Percentiles rank a stretch among this genome's conserved stretches.
These are phyloP conservation scores for Cyphellophora europaea DNA, from an alignment of 2,329 filamentous ascomycete genomes.

Conservation along the genomic window DNA sequence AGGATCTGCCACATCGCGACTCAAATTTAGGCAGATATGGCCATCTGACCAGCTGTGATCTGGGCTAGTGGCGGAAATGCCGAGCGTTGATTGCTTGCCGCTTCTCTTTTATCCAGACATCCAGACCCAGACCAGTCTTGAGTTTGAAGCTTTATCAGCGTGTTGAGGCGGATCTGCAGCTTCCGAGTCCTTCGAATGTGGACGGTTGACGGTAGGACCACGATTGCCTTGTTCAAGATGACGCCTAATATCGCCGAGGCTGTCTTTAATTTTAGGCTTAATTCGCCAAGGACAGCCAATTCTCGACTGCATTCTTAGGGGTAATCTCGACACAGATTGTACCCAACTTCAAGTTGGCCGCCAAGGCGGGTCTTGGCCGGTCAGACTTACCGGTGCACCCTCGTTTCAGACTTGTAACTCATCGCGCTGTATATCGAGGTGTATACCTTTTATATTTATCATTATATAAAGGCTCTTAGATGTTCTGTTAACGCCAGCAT, in stretches of 20 bases:
- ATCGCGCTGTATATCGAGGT: no score
- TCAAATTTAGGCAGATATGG: conserved; percentile 1
- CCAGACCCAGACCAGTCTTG: conserved; percentile 2
- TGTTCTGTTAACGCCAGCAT: conserved; percentile 74
- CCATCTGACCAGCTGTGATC: conserved; percentile 1
- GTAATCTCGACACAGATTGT: no score
- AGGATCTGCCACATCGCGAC: conserved; percentile 1
- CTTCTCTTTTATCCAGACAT: conserved; percentile 2
- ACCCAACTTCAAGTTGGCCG: no score
- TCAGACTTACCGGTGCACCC: no score
- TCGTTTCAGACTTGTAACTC: no score
- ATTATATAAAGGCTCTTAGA: conserved; percentile 47
- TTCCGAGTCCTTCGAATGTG: background rate
- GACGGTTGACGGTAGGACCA: background rate
- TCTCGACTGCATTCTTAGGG: no score
- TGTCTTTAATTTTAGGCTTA: conserved; percentile 1
- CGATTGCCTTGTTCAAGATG: background rate
- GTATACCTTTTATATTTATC: no score
- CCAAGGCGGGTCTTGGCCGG: no score
- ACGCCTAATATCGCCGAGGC: background rate
- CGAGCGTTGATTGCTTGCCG: conserved; percentile 3
- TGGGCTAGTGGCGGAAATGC: conserved; percentile 1
- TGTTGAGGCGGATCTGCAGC: conserved; percentile 1
- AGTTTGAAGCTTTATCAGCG: conserved; percentile 1
- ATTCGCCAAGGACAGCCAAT: background rate